Base-by-base conservation (phyloP, 2,329 filamentous ascomycete genomes). In the Apiospora rasikravindrae region DNA sequence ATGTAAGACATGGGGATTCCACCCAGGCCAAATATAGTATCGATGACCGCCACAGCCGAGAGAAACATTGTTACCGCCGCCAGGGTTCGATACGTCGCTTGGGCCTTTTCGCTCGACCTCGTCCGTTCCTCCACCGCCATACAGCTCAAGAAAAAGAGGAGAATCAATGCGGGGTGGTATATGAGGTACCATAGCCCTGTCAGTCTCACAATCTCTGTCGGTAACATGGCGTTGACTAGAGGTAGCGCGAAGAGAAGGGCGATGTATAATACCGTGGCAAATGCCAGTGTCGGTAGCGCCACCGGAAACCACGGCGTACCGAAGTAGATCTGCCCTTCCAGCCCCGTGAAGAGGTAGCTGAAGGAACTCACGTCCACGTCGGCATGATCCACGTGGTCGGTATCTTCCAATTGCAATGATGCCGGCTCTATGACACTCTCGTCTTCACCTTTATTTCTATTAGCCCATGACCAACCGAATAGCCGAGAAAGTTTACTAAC, bases 1-100 rank as follows among this genome's bases (percentile, higher is more conserved):
- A 78, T 72, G 51, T 78, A 78, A 16, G 77, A 78, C 76, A 78
- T 76, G 10, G 77, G 77, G 40, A 73, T 74, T 19, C 77, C 77
- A 2, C 77, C 76, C 26, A 78, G 73, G 7, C 77, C 77, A 42
- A 74, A 77, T 1, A 77, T 69, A 6, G 76, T 78, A 49, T 78
- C 77, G 14, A 77, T 33, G 19, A 76, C 74, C 2, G 76, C 73
- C 0, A 40, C 75, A 2, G 74, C 70, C 14, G 76, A 77, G 8
- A 77, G 42, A 8, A 71, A 24, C 8, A 70, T 70, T 22, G 73
- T 70, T 10, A 73, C 33, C n/a, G 66, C 69, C 26, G 73, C 74
- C 2, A 77, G 71, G 45, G 70, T 64, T 42, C 70, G 70, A 72
- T 76, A 78, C 22, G 73, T 71, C 33, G 53, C 29, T 57, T 64